Evolutionary conservation across 805 yeast species (phyloP), one percentile per base, ranked within the genome.

Genomic region (Saturnispora sekii): DNA sequence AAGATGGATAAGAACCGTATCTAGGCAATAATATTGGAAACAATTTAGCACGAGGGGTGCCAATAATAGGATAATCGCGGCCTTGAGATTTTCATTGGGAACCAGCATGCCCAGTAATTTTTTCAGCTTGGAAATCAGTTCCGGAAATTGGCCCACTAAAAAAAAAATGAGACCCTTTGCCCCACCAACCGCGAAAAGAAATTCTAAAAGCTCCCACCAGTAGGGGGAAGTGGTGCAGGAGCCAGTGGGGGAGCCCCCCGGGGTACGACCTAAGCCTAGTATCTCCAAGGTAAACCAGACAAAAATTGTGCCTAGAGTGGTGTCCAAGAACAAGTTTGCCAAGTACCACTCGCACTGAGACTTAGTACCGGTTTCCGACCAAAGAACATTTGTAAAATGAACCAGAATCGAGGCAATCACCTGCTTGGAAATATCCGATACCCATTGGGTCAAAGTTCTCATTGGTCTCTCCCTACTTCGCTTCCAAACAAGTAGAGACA

Each of bases 321-420:
- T 89, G 61, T 90, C 98, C 58, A 90, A 75, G 28, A 90, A 70
- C 33, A 90, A 74, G 56, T 85, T 90, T 44, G 93, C 67, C 58
- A 90, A 90, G 66, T 93, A 90, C 93, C 96, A 93, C 53, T 86
- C 90, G 63, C 97, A 93, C 7, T 96, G 95, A 40, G 43, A 33
- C 32, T 40, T 40, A 8, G 31, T 21, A 18, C 26, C 73, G 76
- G 32, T 67, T 73, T 4, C 59, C 65, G n/a, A 40, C 43, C 43
- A 40, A 2, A 26, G n/a, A 9, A 90, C 70, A 55, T 90, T 90
- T 57, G 89, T 65, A 8, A 83, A 67, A 59, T 90, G 98, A 2
- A 90, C 74, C 1, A 89, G 86, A 26, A 84, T 61, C 0, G 97
- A 87, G 0, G 97, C 98, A 17, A 86, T 65, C 1, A 90, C 71